phyloP scores from a whole-genome alignment of 2,329 filamentous ascomycete genomes.

The Corynespora cassiicola region DNA sequence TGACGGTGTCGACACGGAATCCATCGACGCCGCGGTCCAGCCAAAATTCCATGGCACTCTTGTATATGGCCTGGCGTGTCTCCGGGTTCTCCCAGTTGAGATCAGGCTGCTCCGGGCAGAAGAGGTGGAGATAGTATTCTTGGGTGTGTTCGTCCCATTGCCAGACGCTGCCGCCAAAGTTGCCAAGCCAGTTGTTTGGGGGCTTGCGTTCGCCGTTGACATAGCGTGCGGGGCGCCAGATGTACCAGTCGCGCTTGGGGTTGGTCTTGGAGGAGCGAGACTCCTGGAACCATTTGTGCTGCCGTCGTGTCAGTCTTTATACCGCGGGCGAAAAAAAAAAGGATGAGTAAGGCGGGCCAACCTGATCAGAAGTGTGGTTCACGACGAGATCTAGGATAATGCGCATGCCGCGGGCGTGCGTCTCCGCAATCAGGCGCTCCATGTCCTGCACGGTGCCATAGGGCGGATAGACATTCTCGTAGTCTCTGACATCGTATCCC shows the following conservation, averaged over 20 bases:
- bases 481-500: conserved; percentile 49
- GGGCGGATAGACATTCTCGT: conserved; percentile 46
- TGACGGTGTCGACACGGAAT: conserved; percentile 49
- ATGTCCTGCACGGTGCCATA: conserved; percentile 50
- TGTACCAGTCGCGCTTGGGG: conserved; percentile 63
- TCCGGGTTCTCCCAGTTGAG: conserved; percentile 82
- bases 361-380: conserved; percentile 48
- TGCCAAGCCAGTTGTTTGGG: conserved; percentile 76
- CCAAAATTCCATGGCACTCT: conserved; percentile 77
- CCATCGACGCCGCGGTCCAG: conserved; percentile 70
- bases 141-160: conserved; percentile 73
- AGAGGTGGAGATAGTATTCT: conserved; percentile 82
- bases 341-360: conserved; percentile 19
- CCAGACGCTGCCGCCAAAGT: conserved; percentile 70
- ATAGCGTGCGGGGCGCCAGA: conserved; percentile 57
- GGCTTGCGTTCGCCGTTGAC: conserved; percentile 67
- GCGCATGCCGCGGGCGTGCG: conserved; percentile 44
- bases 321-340: not conserved
- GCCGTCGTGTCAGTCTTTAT: conserved; percentile 5
- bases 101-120: conserved; percentile 78
- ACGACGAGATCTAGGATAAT: conserved; percentile 49
- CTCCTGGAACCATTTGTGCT: conserved; percentile 65
- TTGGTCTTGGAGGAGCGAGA: conserved; percentile 58
- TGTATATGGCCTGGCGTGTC: conserved; percentile 73
- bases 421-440: conserved; percentile 43